phyloP scores from a whole-genome alignment of 345 rosid genomes.

The Dipteronia dyeriana region DNA sequence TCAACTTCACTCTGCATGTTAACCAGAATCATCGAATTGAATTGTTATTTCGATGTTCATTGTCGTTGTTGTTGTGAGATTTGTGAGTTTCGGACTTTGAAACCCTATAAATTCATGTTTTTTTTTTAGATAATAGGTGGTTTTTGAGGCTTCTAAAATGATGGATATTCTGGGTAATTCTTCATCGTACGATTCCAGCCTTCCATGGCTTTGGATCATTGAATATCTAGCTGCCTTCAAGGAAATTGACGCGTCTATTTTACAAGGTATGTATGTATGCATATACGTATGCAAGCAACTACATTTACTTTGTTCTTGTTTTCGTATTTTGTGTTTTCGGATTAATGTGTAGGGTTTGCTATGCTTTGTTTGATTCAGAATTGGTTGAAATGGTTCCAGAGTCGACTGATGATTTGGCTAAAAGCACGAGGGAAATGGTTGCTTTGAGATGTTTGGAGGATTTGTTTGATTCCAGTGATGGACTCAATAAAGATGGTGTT shows the following conservation, averaged over 20 bases:
- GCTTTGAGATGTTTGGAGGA: constrained; percentile 65
- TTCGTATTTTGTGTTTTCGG: background rate
- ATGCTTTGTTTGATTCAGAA: constrained; percentile 27
- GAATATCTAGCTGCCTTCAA: constrained; percentile 48
- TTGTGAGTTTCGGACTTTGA: background rate
- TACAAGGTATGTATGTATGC: constrained; percentile 50
- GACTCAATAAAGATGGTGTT: constrained; percentile 11
- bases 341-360: background rate
- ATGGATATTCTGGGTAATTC: constrained; percentile 17
- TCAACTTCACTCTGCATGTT: background rate
- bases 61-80: background rate
- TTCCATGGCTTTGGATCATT: constrained; percentile 58
- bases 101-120: background rate
- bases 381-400: constrained; percentile 50
- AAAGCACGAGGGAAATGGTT: constrained; percentile 48
- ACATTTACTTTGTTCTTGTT: background rate
- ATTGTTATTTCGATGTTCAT: background rate
- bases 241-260: constrained; percentile 34
- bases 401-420: constrained; percentile 25
- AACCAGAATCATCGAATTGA: background rate
- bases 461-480: constrained; percentile 32
- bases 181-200: constrained; percentile 20
- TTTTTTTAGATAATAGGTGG: background rate
- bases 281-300: background rate
- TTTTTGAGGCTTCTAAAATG: background rate